Percentiles rank a stretch among this genome's conserved stretches.
Evolutionary conservation across 805 yeast species (phyloP).

Genomic region (Lipomyces yamadae): DNA sequence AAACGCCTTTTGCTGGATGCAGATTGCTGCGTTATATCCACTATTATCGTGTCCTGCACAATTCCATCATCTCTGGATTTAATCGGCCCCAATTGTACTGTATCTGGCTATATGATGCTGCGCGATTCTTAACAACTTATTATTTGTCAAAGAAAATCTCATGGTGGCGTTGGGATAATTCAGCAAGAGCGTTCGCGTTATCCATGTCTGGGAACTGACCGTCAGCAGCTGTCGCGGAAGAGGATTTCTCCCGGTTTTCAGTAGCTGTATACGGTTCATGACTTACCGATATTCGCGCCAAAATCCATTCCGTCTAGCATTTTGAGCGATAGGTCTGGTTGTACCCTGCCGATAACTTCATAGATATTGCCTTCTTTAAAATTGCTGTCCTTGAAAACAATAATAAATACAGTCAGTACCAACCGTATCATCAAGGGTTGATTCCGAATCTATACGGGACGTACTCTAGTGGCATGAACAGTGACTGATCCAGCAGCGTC

Average conservation of each 20-base stretch:
- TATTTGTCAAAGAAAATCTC: slow-evolving; percentile 25
- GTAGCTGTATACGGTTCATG: not conserved
- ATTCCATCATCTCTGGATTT: not conserved
- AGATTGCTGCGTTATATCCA: not conserved
- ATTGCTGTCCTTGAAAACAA: not conserved
- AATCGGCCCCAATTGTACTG: not conserved
- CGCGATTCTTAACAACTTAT: not conserved
- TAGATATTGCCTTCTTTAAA: slow-evolving; percentile 42
- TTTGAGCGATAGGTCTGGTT: slow-evolving; percentile 42
- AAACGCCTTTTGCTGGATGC: not conserved
- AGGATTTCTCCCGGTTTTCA: no score
- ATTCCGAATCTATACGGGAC: slow-evolving; percentile 10
- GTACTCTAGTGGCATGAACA: slow-evolving; percentile 39
- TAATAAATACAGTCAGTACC: not conserved
- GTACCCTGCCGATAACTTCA: slow-evolving; percentile 47
- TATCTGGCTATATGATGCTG: not conserved
- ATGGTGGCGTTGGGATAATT: slow-evolving; percentile 20
- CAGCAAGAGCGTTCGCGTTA: slow-evolving; percentile 32
- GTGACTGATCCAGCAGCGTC: slow-evolving; percentile 46
- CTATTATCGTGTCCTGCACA: not conserved
- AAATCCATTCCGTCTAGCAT: slow-evolving; percentile 39
- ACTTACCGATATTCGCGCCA: slow-evolving; percentile 35
- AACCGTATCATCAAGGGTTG: not conserved
- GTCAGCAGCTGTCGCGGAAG: not conserved
- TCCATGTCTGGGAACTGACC: slow-evolving; percentile 23